Conservation (phyloP, 2,329 filamentous ascomycete genomes). For the Alternaria alternata region DNA sequence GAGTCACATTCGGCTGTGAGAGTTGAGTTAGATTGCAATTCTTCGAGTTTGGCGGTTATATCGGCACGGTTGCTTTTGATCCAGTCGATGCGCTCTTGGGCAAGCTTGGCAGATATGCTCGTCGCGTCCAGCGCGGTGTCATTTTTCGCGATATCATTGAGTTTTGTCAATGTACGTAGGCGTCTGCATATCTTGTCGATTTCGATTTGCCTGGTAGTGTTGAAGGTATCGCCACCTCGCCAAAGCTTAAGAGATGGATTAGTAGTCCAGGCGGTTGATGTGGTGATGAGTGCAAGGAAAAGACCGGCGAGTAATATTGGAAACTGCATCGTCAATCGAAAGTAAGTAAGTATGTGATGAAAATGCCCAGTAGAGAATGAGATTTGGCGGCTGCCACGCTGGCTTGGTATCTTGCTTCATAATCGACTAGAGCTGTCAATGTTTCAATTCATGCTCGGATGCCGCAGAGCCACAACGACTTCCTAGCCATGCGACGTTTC, state of each 20-base stretch:
- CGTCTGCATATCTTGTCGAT: constrained; percentile 27
- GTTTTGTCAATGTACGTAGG: constrained; percentile 28
- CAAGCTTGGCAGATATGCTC: constrained; percentile 27
- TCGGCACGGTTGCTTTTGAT: constrained; percentile 27
- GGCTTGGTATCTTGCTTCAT: background rate
- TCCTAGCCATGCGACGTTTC: constrained; percentile 2
- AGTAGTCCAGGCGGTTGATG: background rate
- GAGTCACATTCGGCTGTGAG: constrained; percentile 32
- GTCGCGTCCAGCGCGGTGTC: constrained; percentile 35
- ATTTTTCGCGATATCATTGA: constrained; percentile 37
- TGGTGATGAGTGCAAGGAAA: background rate
- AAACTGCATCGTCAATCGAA: background rate
- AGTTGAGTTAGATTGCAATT: constrained; percentile 35
- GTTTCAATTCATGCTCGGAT: constrained; percentile 17
- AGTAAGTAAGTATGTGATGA: background rate
- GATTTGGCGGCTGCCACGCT: background rate
- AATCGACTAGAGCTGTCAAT: constrained; percentile 8
- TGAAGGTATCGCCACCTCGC: background rate
- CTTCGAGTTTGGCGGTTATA: constrained; percentile 30
- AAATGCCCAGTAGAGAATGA: background rate
- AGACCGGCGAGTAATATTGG: background rate
- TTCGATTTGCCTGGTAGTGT: background rate
- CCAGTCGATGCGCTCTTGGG: constrained; percentile 16
- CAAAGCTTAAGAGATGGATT: background rate
- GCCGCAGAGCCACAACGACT: background rate